phyloP scores from a whole-genome alignment of 805 yeast genomes.

The Yarrowia sp. region DNA sequence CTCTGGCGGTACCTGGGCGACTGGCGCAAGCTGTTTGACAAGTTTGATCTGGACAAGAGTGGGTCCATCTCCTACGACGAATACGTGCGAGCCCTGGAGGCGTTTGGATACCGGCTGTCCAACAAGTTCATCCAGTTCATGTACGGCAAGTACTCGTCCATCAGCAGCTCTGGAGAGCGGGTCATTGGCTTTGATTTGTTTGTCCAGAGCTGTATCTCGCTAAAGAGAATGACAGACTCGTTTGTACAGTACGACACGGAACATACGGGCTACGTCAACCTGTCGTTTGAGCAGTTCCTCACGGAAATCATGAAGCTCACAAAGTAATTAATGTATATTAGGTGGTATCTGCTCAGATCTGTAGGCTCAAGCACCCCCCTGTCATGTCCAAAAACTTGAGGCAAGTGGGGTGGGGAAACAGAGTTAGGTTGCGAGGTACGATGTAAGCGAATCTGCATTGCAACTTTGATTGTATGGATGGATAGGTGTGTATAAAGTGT shows the following conservation, averaged over 20 bases:
- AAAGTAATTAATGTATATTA: conserved; percentile 16
- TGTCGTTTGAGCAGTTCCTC: conserved; percentile 52
- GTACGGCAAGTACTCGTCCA: conserved; percentile 61
- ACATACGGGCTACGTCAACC: conserved; percentile 62
- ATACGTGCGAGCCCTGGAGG: conserved; percentile 64
- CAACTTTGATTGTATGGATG: conserved; percentile 25
- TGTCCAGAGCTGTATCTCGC: conserved; percentile 79
- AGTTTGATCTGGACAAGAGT: conserved; percentile 64
- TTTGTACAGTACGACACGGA: conserved; percentile 80
- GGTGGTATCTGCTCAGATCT: background rate
- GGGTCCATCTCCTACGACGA: conserved; percentile 72
- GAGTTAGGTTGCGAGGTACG: conserved; percentile 38
- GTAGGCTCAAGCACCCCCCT: conserved; percentile 5
- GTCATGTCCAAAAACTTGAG: background rate
- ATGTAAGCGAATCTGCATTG: conserved; percentile 34
- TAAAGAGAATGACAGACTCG: conserved; percentile 76
- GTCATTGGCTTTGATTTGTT: conserved; percentile 77
- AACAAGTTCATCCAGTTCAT: conserved; percentile 63
- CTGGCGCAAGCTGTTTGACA: conserved; percentile 68
- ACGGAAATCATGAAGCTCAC: conserved; percentile 47
- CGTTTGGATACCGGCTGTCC: conserved; percentile 70
- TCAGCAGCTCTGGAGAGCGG: conserved; percentile 47
- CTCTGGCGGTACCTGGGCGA: conserved; percentile 72
- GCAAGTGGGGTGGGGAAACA: conserved; percentile 27
- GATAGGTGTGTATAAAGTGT: background rate